Evolutionary conservation across 805 yeast genomes (phyloP).

Genomic region (Ogataea trehaloabstinens): DNA sequence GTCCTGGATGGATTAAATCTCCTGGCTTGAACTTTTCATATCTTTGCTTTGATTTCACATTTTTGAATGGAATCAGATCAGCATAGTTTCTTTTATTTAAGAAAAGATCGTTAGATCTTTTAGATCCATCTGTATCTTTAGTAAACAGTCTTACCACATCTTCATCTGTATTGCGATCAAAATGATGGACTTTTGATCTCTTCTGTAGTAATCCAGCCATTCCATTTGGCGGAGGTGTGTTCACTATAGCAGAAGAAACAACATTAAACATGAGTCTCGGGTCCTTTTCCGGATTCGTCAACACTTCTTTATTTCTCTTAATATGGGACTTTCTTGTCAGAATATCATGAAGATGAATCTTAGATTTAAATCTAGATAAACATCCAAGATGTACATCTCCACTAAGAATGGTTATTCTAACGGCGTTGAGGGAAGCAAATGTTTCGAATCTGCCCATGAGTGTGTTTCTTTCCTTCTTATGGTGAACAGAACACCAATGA

Average conservation of each 20-base stretch:
- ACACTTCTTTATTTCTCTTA: constrained; percentile 39
- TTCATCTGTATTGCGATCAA: constrained; percentile 65
- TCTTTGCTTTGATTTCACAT: constrained; percentile 22
- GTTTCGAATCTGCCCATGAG: constrained; percentile 60
- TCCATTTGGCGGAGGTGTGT: constrained; percentile 88
- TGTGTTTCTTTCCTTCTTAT: constrained; percentile 79
- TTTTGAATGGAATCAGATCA: constrained; percentile 56
- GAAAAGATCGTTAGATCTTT: constrained; percentile 45
- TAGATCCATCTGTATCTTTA: constrained; percentile 53
- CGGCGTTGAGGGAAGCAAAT: constrained; percentile 61
- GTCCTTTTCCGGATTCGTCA: constrained; percentile 60
- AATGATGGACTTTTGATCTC: constrained; percentile 67
- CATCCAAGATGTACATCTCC: constrained; percentile 95
- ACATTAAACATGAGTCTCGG: constrained; percentile 78
- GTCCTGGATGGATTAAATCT: constrained; percentile 42
- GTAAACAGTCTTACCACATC: constrained; percentile 75
- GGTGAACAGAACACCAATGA: constrained; percentile 93
- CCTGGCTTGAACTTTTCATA: constrained; percentile 19
- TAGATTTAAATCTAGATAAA: constrained; percentile 70
- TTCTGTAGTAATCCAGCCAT: constrained; percentile 74
- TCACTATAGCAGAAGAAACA: constrained; percentile 85
- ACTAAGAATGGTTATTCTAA: constrained; percentile 77
- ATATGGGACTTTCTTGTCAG: constrained; percentile 31
- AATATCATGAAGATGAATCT: constrained; percentile 43
- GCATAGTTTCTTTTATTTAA: constrained; percentile 71